Conservation (phyloP, 257 asterid species). For the Avicennia marina region DNA sequence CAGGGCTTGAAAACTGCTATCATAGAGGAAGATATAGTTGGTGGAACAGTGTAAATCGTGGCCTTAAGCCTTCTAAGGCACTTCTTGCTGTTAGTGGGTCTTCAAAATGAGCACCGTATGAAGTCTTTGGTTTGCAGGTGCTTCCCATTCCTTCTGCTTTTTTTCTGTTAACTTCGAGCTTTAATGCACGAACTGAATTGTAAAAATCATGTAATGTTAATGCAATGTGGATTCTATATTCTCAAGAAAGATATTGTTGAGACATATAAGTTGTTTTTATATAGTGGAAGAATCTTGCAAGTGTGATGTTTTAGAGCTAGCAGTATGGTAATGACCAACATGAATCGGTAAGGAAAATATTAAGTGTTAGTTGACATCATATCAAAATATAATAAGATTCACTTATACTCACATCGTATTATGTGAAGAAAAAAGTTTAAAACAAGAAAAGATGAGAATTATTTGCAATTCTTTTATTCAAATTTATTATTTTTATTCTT, state of each 20-base stretch:
- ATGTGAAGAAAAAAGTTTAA: too few relatives aligned
- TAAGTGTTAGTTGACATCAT: not conserved
- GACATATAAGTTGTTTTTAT: not conserved
- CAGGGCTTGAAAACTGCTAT: conserved; percentile 94
- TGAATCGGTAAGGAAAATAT: conserved; percentile 1
- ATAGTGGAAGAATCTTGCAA: not conserved
- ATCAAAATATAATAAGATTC: conserved; percentile 1
- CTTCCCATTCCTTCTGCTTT: too few relatives aligned
- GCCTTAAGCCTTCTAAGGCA: conserved; percentile 90
- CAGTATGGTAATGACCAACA: not conserved
- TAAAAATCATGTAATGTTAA: not conserved
- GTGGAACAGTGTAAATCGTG: conserved; percentile 93
- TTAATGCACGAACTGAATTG: conserved; percentile 5
- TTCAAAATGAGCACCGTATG: conserved; percentile 81
- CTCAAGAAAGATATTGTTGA: not conserved
- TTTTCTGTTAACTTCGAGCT: conserved; percentile 4
- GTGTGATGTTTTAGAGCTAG: not conserved
- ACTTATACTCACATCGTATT: too few relatives aligned
- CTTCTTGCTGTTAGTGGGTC: conserved; percentile 92
- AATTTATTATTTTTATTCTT: too few relatives aligned
- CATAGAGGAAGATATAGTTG: conserved; percentile 80
- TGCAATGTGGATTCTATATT: not conserved
- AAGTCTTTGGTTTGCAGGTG: conserved; percentile 89
- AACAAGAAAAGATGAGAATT: too few relatives aligned
- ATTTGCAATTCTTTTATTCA: too few relatives aligned